Evolutionary conservation across 805 yeast genomes (phyloP).

Genomic region (Yamadazyma laniorum): DNA sequence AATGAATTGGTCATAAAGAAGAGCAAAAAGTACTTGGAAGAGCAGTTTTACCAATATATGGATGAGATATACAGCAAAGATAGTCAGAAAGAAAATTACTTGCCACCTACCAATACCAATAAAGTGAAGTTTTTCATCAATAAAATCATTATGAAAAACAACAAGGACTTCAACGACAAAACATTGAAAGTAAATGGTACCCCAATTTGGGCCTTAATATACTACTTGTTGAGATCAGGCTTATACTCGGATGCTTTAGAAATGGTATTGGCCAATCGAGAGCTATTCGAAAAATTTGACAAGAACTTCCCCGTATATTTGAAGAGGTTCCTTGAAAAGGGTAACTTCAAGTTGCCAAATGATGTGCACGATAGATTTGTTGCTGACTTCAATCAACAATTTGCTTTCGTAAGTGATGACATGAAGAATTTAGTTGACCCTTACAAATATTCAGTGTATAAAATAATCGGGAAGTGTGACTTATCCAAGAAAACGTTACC

Average conservation of each 20-base stretch:
- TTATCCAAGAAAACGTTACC: conserved; percentile 65
- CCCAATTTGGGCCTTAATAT: conserved; percentile 94
- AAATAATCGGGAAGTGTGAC: conserved; percentile 89
- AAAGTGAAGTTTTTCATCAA: conserved; percentile 63
- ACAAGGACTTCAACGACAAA: conserved; percentile 25
- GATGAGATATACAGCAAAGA: conserved; percentile 67
- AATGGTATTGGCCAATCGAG: conserved; percentile 59
- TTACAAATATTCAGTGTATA: conserved; percentile 84
- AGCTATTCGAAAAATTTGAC: conserved; percentile 80
- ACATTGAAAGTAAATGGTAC: conserved; percentile 62
- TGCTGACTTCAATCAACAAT: conserved; percentile 81
- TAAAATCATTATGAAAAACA: conserved; percentile 33
- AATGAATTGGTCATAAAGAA: conserved; percentile 50
- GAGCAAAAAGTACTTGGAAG: conserved; percentile 63
- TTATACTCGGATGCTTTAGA: conserved; percentile 73
- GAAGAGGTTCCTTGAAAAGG: conserved; percentile 57
- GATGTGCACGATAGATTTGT: conserved; percentile 69
- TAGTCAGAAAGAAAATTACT: conserved; percentile 28
- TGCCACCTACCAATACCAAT: conserved; percentile 64
- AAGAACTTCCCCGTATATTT: conserved; percentile 79
- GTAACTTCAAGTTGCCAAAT: conserved; percentile 56
- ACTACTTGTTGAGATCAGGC: conserved; percentile 83
- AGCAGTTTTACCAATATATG: conserved; percentile 73
- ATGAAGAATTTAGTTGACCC: conserved; percentile 65
- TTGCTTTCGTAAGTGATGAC: conserved; percentile 57